Evolutionary conservation across 2,329 filamentous ascomycete species (phyloP).

Genomic region (Ophiostoma novo-ulmi): DNA sequence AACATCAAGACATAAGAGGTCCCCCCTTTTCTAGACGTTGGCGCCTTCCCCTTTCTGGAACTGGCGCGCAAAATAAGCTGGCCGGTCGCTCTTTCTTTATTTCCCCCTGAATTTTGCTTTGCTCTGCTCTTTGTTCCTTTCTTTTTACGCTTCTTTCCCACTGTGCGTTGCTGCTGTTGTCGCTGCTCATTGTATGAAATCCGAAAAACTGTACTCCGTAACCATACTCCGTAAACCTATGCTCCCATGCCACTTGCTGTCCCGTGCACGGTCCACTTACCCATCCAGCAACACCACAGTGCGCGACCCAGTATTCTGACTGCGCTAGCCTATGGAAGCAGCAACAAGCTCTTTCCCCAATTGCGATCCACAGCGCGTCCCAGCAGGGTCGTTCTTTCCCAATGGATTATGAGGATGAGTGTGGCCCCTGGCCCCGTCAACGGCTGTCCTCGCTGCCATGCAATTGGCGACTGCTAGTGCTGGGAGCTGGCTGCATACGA

Average conservation of each 20-base stretch:
- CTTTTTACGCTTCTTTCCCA: constrained; percentile 1
- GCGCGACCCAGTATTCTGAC: constrained; percentile 3
- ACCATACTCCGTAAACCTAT: neutral
- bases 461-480: neutral
- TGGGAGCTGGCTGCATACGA: neutral
- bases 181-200: neutral
- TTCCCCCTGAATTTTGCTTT: constrained; percentile 25
- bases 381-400: constrained; percentile 13
- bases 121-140: constrained; percentile 3
- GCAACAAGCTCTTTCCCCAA: constrained; percentile 20
- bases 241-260: neutral
- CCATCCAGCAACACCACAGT: constrained; percentile 1
- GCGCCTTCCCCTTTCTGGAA: constrained; percentile 26
- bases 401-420: constrained; percentile 5
- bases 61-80: constrained; percentile 24
- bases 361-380: constrained; percentile 20
- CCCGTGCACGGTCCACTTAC: neutral
- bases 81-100: constrained; percentile 18
- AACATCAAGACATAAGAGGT: neutral
- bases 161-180: neutral
- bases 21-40: constrained; percentile 23
- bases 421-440: constrained; percentile 9
- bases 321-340: neutral
- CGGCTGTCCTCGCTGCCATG: neutral
- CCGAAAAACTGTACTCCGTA: neutral